Conservation (phyloP, 2,329 filamentous ascomycete species). For the Dendrostoma leiphaemia region DNA sequence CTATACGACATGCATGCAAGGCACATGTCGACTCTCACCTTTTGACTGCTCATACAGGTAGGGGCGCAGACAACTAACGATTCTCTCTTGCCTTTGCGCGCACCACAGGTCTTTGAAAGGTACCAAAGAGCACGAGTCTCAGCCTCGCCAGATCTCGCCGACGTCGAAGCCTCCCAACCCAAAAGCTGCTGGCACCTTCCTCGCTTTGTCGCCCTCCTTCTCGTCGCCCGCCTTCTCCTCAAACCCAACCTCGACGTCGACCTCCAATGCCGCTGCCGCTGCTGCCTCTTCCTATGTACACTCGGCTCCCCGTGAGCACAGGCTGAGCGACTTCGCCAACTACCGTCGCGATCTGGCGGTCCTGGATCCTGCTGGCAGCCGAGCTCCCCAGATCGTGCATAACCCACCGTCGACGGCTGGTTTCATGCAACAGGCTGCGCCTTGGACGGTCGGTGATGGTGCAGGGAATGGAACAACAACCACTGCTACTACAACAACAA, state of each 20-base stretch:
- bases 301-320: slow-evolving; percentile 45
- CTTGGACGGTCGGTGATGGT: slow-evolving; percentile 50
- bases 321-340: slow-evolving; percentile 62
- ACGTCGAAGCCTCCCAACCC: slow-evolving; percentile 32
- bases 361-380: slow-evolving; percentile 59
- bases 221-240: slow-evolving; percentile 42
- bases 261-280: slow-evolving; percentile 41
- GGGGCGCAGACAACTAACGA: slow-evolving; percentile 26
- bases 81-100: slow-evolving; percentile 23
- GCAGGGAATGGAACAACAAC: slow-evolving; percentile 18
- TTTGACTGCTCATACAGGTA: neutral
- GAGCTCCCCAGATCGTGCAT: slow-evolving; percentile 48
- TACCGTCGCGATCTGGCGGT: slow-evolving; percentile 71
- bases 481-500: slow-evolving; percentile 28
- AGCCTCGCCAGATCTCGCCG: slow-evolving; percentile 39
- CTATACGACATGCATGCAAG: neutral
- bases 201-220: slow-evolving; percentile 42
- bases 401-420: slow-evolving; percentile 53
- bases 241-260: slow-evolving; percentile 24
- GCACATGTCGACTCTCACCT: neutral
- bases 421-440: slow-evolving; percentile 49
- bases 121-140: slow-evolving; percentile 36
- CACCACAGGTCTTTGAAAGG: slow-evolving; percentile 34
- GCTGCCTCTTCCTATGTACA: slow-evolving; percentile 36
- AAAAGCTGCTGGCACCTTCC: slow-evolving; percentile 33